Evolutionary conservation across 306 rosid genomes (phyloP), one percentile per base, ranked within the genome.

Genomic region (Rubus parviflorus): DNA sequence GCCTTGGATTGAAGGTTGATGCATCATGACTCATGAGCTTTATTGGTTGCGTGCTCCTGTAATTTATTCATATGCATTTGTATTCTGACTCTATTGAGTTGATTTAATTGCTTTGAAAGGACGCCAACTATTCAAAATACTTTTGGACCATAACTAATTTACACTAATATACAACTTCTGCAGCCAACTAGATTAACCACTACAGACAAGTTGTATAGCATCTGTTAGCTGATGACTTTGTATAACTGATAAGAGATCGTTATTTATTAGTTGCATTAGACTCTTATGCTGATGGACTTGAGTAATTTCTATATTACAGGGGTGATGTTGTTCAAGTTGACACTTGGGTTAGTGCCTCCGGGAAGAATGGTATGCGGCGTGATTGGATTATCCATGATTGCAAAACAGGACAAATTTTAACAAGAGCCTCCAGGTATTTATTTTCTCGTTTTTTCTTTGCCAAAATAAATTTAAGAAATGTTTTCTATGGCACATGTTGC

Each of bases 361-460:
- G 99, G 77, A 96, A 92, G 82, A 91, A 96, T 86, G 96, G 98
- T 48, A 93, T 96, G 99, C 97, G 96, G 15, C 99, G 99, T 73
- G 98, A 96, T 87, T 96, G 99, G 99, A 86, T 91, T 54, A 76
- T 96, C 79, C 84, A 90, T 3, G 97, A 96, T 83, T 83, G 82
- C 69, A 86, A 74, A 75, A 89, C 98, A 76, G 98, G 99, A 51
- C 90, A 91, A 81, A 85, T 74, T 20, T 64, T 96, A 78, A 92
- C 97, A 17, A 91, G 94, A 85, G 99, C 99, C 79, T 89, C 99
- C 69, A 96, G 99, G 98, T 95, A 83, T 25, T 45, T 57, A 25
- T 20, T 81, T 52, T 14, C 16, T 49, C 51, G 3, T 30, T 17
- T 46, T 23, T n/a, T 43, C 8, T 35, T 30, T 7, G 13, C 43